Evolutionary conservation across 2,329 filamentous ascomycete species (phyloP).

Genomic region (Colletotrichum endophyticum): DNA sequence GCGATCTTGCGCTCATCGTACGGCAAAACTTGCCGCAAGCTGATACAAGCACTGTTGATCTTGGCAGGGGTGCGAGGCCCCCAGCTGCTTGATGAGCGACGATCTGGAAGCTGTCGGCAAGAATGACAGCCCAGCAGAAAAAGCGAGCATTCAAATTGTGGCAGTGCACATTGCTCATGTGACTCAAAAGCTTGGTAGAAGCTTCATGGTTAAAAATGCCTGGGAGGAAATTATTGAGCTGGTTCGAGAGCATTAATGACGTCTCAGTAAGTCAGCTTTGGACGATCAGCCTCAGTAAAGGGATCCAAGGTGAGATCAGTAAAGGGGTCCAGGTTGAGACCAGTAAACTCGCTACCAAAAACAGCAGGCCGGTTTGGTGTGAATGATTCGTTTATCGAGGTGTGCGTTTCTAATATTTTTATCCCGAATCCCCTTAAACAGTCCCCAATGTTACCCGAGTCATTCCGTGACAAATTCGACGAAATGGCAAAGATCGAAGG

Average conservation of each 20-base stretch:
- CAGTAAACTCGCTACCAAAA: neutral
- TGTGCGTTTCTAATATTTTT: neutral
- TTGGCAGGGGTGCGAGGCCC: neutral
- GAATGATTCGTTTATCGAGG: neutral
- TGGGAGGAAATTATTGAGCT: neutral
- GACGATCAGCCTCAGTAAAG: neutral
- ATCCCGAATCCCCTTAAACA: neutral
- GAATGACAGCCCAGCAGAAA: neutral
- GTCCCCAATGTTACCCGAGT: neutral
- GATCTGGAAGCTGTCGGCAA: neutral
- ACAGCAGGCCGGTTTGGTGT: neutral
- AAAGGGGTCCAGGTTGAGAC: neutral
- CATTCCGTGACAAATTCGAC: slow-evolving; percentile 10
- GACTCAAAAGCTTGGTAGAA: neutral
- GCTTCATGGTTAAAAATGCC: neutral
- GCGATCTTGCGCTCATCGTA: neutral
- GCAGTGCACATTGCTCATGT: neutral
- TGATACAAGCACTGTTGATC: neutral
- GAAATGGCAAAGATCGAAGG: neutral
- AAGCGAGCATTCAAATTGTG: neutral
- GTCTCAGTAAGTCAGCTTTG: neutral
- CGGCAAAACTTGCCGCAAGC: slow-evolving; percentile 9
- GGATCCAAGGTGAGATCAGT: neutral
- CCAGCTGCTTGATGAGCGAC: neutral
- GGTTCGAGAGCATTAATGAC: neutral